Base-by-base conservation (phyloP, 371 early-diverging fungal species). In the Mucor circinelloides region DNA sequence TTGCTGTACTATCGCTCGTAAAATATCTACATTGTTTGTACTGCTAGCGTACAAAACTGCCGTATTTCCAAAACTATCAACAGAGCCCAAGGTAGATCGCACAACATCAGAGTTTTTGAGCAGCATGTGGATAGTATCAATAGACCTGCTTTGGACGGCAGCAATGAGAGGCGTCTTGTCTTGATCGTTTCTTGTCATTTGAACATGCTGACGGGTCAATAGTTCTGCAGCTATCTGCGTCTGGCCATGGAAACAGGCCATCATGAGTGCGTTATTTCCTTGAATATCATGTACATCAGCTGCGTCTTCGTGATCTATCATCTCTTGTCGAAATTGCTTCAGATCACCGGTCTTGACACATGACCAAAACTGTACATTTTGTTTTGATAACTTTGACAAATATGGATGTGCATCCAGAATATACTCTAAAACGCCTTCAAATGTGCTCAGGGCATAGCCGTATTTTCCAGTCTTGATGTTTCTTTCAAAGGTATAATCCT, bases 371-470 rank as follows among this genome's bases (percentile, higher is more conserved):
- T 46, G 30, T 28, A 74, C 54, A 34, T 85, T 86, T 19, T 65
- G 74, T 27, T 48, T 23, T 0, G 84, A 78, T 0, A 87, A 32
- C 1, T 64, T 61, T 1, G 75, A 64, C 21, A 87, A 65, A n/a
- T 74, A 70, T 2, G 71, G 62, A 27, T 60, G 63, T 31, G 79
- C 75, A 10, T 77, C 70, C 21, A 76, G 66, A 8, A 87, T 77
- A 54, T 86, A 87, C 3, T 81, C 78, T 7, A 85, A 56, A 2
- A 84, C 85, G 0, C 78, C 86, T 42, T 87, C 87, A 55, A 87
- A 61, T 6, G 87, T 85, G 28, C 83, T 85, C 13, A 87, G 68
- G 1, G 85, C 80, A 66, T 84, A 87, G 6, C 86, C 87, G 46
- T 80, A 80, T 57, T 74, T 72, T n/a, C 87, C 87, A 12, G 65